These are phyloP conservation scores for Kuraishia cidri DNA, from an alignment of 805 yeast genomes.

Conservation along the genomic window DNA sequence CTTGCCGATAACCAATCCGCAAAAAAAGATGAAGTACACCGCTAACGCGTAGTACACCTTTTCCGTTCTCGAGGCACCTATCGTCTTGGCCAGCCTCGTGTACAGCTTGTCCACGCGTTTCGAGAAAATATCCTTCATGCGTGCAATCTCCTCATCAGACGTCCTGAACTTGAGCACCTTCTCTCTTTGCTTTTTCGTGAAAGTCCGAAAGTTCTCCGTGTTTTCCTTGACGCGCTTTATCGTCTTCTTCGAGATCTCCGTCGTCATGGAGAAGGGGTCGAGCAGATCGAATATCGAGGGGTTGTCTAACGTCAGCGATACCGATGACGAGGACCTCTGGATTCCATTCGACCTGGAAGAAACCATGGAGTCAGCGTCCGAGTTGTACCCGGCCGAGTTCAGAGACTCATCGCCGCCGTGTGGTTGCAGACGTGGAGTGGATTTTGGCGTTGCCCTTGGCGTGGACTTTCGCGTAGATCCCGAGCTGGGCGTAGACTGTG, in stretches of 20 bases:
- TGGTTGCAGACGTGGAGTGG: too few relatives aligned
- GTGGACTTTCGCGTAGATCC: too few relatives aligned
- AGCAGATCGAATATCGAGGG: conserved; percentile 18
- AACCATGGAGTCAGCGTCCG: not conserved
- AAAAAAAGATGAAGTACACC: conserved; percentile 53
- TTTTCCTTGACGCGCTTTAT: conserved; percentile 6
- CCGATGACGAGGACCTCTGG: conserved; percentile 68
- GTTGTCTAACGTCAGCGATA: conserved; percentile 10
- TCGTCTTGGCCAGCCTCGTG: conserved; percentile 22
- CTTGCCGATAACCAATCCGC: conserved; percentile 73
- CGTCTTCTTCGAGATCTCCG: conserved; percentile 11
- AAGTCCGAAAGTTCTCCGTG: conserved; percentile 5
- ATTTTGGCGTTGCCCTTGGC: too few relatives aligned
- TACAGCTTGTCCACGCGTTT: conserved; percentile 27
- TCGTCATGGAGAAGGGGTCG: conserved; percentile 16
- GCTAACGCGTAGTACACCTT: conserved; percentile 76
- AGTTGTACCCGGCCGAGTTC: not conserved
- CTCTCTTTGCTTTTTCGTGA: conserved; percentile 14
- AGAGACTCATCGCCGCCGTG: not conserved
- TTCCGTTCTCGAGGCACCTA: conserved; percentile 48
- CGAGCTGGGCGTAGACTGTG: too few relatives aligned
- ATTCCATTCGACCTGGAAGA: conserved; percentile 29
- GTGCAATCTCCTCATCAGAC: conserved; percentile 16
- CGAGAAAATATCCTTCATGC: conserved; percentile 12
- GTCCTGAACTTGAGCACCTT: conserved; percentile 12